Conservation (phyloP, 768 basidiomycete species). For the Calocera cornea region DNA sequence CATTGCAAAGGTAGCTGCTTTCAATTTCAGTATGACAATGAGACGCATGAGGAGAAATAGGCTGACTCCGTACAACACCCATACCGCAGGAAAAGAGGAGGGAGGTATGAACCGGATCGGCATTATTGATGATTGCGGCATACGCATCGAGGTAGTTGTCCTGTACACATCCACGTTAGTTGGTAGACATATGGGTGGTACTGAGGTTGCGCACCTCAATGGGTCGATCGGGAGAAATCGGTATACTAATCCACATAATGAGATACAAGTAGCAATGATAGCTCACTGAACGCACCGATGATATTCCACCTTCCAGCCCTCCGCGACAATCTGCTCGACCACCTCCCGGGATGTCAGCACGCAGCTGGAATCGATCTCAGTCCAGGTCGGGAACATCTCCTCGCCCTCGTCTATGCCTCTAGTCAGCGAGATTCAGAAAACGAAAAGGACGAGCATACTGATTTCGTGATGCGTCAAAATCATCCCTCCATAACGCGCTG, state of each 20-base stretch:
- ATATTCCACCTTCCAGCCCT: conserved; percentile 93
- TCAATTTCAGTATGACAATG: background rate
- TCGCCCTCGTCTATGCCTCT: conserved; percentile 47
- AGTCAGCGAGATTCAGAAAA: background rate
- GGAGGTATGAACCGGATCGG: conserved; percentile 67
- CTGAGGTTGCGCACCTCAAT: conserved; percentile 51
- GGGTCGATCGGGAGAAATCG: conserved; percentile 84
- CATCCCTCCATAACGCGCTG: conserved; percentile 71
- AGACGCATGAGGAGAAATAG: background rate
- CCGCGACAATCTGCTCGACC: conserved; percentile 59
- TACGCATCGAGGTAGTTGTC: conserved; percentile 96
- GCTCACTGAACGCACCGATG: conserved; percentile 40
- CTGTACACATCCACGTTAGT: conserved; percentile 23
- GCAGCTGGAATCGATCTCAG: conserved; percentile 64
- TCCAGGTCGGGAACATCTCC: conserved; percentile 88
- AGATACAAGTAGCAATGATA: conserved; percentile 7
- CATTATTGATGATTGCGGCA: conserved; percentile 58
- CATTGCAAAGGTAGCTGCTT: conserved; percentile 83
- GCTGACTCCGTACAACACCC: conserved; percentile 64
- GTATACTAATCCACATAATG: conserved; percentile 44
- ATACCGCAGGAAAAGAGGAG: conserved; percentile 94
- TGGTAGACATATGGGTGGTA: background rate
- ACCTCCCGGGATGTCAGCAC: conserved; percentile 83
- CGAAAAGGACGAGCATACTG: conserved; percentile 30
- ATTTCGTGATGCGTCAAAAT: conserved; percentile 90